These are phyloP conservation scores for Populus nigra DNA, from an alignment of 345 rosid species.

Conservation along the genomic window DNA sequence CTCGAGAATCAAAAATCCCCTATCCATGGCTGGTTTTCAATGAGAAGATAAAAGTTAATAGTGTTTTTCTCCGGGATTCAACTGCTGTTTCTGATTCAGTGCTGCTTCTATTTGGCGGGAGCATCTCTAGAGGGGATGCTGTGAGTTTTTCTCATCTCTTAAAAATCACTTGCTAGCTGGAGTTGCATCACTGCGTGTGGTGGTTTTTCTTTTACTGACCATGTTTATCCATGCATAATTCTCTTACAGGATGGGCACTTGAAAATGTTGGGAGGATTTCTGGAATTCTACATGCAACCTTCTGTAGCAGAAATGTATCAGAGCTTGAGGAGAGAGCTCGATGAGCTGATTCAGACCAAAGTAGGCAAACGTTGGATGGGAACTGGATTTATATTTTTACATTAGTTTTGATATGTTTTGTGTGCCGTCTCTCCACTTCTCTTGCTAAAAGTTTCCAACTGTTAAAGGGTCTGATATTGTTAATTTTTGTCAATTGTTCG, in stretches of 20 bases:
- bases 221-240: not conserved
- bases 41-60: conserved; percentile 90
- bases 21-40: conserved; percentile 92
- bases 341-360: conserved; percentile 70
- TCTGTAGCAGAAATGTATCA: conserved; percentile 58
- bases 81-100: conserved; percentile 87
- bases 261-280: conserved; percentile 88
- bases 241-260: conserved; percentile 71
- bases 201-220: not conserved
- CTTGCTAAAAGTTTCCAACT: not conserved
- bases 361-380: conserved; percentile 38
- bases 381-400: not conserved
- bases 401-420: not conserved
- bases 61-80: conserved; percentile 85
- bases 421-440: not conserved
- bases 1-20: conserved; percentile 68
- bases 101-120: conserved; percentile 84
- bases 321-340: conserved; percentile 70
- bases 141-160: conserved; percentile 36
- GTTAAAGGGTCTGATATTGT: conserved; percentile 5
- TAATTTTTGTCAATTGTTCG: conserved; percentile 15
- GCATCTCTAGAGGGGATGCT: conserved; percentile 54
- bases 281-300: conserved; percentile 84
- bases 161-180: not conserved
- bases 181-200: too few relatives aligned